phyloP scores from a whole-genome alignment of 768 basidiomycete species.

The Russula earlei region DNA sequence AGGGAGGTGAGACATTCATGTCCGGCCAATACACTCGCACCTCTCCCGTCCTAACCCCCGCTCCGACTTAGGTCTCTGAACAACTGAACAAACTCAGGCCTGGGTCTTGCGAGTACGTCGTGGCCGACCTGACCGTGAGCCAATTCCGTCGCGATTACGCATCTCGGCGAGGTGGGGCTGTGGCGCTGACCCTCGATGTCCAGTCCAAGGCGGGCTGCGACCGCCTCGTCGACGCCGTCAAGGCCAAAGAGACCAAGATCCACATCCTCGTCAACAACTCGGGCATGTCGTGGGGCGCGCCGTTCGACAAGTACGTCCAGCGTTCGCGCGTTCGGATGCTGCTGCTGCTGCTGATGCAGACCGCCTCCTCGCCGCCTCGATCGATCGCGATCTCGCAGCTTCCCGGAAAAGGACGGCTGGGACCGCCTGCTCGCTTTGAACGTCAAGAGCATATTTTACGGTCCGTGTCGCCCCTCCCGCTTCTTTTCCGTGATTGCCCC shows the following conservation, averaged over 20 bases:
- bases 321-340: no score
- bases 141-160: not conserved
- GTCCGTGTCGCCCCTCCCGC: slow-evolving; percentile 31
- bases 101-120: slow-evolving; percentile 61
- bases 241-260: slow-evolving; percentile 58
- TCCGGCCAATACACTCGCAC: not conserved
- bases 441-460: slow-evolving; percentile 78
- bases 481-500: no score
- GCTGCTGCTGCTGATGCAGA: no score
- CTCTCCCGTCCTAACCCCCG: slow-evolving; percentile 32
- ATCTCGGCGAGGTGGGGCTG: not conserved
- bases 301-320: slow-evolving; percentile 38
- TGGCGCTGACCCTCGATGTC: not conserved
- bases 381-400: slow-evolving; percentile 23
- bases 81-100: slow-evolving; percentile 53
- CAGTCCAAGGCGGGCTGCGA: slow-evolving; percentile 77
- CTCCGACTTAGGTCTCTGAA: slow-evolving; percentile 25
- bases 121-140: slow-evolving; percentile 65
- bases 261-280: slow-evolving; percentile 83
- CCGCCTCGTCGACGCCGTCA: slow-evolving; percentile 56
- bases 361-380: no score
- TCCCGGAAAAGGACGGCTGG: slow-evolving; percentile 81
- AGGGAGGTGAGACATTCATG: slow-evolving; percentile 43
- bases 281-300: slow-evolving; percentile 70
- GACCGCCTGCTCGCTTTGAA: slow-evolving; percentile 76